Conservation (phyloP, 2,329 filamentous ascomycete genomes). For the Epichloe bromicola region DNA sequence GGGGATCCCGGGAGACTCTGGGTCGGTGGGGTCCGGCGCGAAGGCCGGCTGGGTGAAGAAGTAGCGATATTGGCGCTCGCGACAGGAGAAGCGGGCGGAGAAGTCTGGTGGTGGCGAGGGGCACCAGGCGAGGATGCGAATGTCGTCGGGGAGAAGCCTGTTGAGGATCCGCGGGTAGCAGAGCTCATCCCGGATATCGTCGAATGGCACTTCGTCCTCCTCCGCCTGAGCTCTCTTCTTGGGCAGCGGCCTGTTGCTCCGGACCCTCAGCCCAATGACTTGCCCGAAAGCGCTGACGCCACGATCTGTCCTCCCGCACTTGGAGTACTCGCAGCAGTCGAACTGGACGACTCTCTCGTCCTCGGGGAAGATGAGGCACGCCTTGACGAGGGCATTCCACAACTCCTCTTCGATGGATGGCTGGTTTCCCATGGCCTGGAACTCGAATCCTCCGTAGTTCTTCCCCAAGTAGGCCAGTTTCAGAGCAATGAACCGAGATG, state of each 20-base stretch:
- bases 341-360: slow-evolving; percentile 56
- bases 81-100: slow-evolving; percentile 84
- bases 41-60: slow-evolving; percentile 96
- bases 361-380: slow-evolving; percentile 65
- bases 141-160: slow-evolving; percentile 75
- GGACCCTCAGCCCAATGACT: slow-evolving; percentile 71
- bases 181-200: slow-evolving; percentile 68
- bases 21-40: slow-evolving; percentile 38
- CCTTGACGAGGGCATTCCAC: slow-evolving; percentile 79
- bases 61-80: slow-evolving; percentile 84
- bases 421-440: slow-evolving; percentile 57
- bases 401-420: slow-evolving; percentile 87
- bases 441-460: slow-evolving; percentile 86
- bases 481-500: slow-evolving; percentile 72
- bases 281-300: slow-evolving; percentile 96
- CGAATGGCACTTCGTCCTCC: slow-evolving; percentile 26
- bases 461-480: slow-evolving; percentile 91
- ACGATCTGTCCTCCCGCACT: slow-evolving; percentile 84
- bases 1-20: slow-evolving; percentile 9
- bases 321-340: slow-evolving; percentile 79
- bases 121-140: slow-evolving; percentile 87
- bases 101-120: slow-evolving; percentile 67
- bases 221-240: slow-evolving; percentile 13
- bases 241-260: slow-evolving; percentile 63
- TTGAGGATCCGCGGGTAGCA: slow-evolving; percentile 77